Conservation (phyloP, 768 basidiomycete species). For the Lanmaoa pseudosensibilis region DNA sequence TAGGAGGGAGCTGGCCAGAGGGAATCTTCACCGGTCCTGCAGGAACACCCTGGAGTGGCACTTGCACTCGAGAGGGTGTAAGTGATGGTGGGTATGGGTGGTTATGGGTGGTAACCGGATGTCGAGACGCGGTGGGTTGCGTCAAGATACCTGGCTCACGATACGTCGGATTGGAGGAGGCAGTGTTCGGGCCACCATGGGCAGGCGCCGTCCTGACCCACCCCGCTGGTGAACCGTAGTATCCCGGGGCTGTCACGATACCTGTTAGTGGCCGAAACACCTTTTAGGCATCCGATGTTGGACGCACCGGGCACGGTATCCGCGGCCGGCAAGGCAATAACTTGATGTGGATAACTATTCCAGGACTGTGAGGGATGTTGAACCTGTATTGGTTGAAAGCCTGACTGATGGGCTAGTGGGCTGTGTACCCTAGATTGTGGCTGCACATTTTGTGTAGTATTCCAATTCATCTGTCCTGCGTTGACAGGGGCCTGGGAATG, state of each 20-base stretch:
- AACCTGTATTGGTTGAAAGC: conserved; percentile 3
- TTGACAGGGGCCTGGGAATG: conserved; percentile 2
- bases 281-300: not conserved
- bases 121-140: conserved; percentile 1
- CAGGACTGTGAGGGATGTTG: conserved; percentile 12
- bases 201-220: not conserved
- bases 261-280: not conserved
- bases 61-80: conserved; percentile 4
- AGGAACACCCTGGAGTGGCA: conserved; percentile 2
- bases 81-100: not conserved
- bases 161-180: not conserved
- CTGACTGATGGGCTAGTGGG: not conserved
- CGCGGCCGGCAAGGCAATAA: not conserved
- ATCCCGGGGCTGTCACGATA: not conserved
- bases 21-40: not conserved
- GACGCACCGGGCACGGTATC: conserved; percentile 11
- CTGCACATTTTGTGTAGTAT: conserved; percentile 12
- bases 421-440: conserved; percentile 2
- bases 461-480: conserved; percentile 11
- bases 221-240: conserved; percentile 4
- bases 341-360: conserved; percentile 12
- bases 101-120: not conserved
- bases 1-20: not conserved
- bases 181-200: not conserved
- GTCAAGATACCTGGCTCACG: not conserved